Conservation (phyloP, 2,329 filamentous ascomycete genomes). For the Apiospora arundinis region DNA sequence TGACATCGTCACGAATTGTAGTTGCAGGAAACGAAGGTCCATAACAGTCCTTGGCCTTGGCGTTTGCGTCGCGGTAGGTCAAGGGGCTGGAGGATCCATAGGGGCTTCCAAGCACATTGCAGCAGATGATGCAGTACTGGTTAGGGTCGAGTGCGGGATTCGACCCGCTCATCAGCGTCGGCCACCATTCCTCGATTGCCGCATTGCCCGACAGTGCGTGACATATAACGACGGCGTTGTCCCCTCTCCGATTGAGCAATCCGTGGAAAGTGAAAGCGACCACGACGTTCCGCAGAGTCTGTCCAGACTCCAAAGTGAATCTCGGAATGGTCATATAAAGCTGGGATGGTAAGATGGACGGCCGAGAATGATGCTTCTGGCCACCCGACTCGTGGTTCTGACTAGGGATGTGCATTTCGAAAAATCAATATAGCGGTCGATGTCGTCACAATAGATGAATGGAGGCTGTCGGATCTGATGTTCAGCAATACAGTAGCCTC, state of each 20-base stretch:
- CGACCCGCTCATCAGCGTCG: not conserved
- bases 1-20: not conserved
- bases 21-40: not conserved
- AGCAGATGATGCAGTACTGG: not conserved
- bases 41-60: not conserved
- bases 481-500: too few relatives aligned
- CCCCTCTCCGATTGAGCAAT: not conserved
- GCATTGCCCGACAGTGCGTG: not conserved
- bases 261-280: not conserved
- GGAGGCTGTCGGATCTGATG: too few relatives aligned
- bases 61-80: not conserved
- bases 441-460: too few relatives aligned
- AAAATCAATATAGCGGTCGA: not conserved
- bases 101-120: not conserved
- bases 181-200: not conserved
- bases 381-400: not conserved
- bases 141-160: not conserved
- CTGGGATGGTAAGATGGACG: not conserved
- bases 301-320: not conserved
- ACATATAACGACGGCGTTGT: not conserved
- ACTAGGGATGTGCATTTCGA: not conserved
- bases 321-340: not conserved
- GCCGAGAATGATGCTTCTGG: not conserved
- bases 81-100: not conserved
- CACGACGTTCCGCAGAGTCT: not conserved